Base-by-base conservation (phyloP, 495 filamentous ascomycete species). In the Aspergillus carlsbadensis region DNA sequence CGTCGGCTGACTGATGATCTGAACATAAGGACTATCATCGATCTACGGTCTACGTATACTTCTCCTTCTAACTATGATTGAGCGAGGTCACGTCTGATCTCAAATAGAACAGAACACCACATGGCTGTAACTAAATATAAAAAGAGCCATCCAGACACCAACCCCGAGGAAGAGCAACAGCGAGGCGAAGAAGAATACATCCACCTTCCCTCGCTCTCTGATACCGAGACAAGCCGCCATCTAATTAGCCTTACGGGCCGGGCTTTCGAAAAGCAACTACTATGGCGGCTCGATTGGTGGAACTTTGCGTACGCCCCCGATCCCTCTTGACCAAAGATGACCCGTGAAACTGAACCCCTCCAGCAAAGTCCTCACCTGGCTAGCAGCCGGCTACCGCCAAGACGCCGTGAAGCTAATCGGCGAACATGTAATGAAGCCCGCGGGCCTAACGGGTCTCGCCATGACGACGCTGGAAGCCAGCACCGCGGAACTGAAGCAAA, bases 191-290 rank as follows among this genome's bases (percentile, higher is more conserved):
- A 50, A 10, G 46, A 17, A 36, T 50, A 50, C 34, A 50, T 50
- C 34, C 47, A 50, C 14, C 47, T 50, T 11, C 47, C 34, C 11
- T 24, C 47, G 13, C 47, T 50, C 34, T 34, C 36, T 18, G 15
- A 39, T 20, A 39, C 47, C 14, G 31, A 37, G 0, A 70, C 87
- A n/a, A 67, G 62, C 3, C 87, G 87, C 60, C 64, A 71, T 33
- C 65, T 84, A 42, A 83, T 92, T 65, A 87, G 83, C 64, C 78
- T 94, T 54, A 91, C 89, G 22, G 89, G 89, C n/a, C 77, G 77
- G 31, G 74, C 77, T 1, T 91, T 91, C 60, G 85, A 90, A 62
- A 66, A 78, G 1, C 78, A 81, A n/a, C 75, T 96, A 14, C 62
- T 93, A 20, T 77, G 79, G 70, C 78, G 81, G 64, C 71, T 95